Evolutionary conservation across 2,329 filamentous ascomycete species (phyloP).

Genomic region (Verticillium nubilum): DNA sequence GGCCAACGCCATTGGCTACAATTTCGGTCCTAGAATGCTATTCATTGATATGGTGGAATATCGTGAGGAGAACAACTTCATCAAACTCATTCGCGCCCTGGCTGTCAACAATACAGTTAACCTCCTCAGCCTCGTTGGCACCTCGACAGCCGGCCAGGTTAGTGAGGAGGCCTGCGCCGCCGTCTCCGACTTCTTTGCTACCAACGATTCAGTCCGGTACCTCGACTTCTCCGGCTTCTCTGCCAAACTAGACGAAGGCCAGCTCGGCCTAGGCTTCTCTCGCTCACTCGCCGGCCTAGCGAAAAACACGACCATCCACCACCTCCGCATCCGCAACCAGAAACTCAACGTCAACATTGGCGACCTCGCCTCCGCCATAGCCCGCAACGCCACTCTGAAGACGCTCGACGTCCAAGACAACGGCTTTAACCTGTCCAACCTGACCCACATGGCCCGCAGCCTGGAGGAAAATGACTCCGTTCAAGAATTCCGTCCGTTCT

Average conservation of each 20-base stretch:
- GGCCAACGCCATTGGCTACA: constrained; percentile 39
- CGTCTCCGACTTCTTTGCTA: constrained; percentile 44
- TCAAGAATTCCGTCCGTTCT: constrained; percentile 37
- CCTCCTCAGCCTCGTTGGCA: constrained; percentile 49
- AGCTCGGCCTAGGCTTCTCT: constrained; percentile 48
- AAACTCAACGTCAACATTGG: constrained; percentile 49
- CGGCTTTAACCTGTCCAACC: constrained; percentile 46
- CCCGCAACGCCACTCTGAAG: constrained; percentile 40
- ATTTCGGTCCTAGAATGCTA: constrained; percentile 42
- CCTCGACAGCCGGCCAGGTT: constrained; percentile 40
- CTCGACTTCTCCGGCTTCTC: constrained; percentile 53
- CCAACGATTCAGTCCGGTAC: constrained; percentile 44
- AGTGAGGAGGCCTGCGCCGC: constrained; percentile 41
- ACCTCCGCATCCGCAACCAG: constrained; percentile 52
- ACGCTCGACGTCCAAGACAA: constrained; percentile 52
- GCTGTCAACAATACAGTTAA: constrained; percentile 44
- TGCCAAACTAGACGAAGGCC: constrained; percentile 52
- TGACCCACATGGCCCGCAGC: constrained; percentile 39
- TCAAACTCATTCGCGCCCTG: constrained; percentile 43
- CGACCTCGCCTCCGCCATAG: constrained; percentile 43
- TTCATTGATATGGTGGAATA: constrained; percentile 56
- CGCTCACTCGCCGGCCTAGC: constrained; percentile 41
- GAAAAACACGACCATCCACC: constrained; percentile 36
- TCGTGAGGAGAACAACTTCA: constrained; percentile 43
- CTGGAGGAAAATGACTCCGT: constrained; percentile 36